These are phyloP conservation scores for Myochromella boudieri DNA, from an alignment of 768 basidiomycete species.

Conservation along the genomic window DNA sequence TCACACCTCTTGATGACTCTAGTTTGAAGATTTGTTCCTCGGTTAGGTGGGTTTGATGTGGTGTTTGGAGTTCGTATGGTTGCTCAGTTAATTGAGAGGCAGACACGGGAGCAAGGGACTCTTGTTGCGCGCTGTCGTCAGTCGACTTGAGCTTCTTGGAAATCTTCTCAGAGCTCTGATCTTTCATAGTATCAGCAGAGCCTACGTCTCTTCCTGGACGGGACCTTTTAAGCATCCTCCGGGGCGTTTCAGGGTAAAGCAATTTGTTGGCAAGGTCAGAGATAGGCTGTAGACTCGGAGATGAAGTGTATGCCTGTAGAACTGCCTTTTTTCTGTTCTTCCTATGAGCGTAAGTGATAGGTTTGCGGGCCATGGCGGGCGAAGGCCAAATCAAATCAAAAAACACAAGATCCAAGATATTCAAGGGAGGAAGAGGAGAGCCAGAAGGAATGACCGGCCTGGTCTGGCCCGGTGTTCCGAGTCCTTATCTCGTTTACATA, in stretches of 20 bases:
- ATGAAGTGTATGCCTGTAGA: not conserved
- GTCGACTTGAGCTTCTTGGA: slow-evolving; percentile 14
- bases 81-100: not conserved
- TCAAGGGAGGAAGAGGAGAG: too few relatives aligned
- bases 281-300: slow-evolving; percentile 13
- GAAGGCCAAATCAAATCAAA: too few relatives aligned
- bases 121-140: not conserved
- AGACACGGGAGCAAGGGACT: not conserved
- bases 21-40: slow-evolving; percentile 16
- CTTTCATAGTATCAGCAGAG: not conserved
- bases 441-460: too few relatives aligned
- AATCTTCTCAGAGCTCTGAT: slow-evolving; percentile 1
- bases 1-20: slow-evolving; percentile 12
- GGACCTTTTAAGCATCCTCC: slow-evolving; percentile 20
- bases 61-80: slow-evolving; percentile 14
- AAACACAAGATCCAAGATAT: too few relatives aligned
- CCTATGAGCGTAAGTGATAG: slow-evolving; percentile 20
- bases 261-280: slow-evolving; percentile 12
- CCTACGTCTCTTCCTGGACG: slow-evolving; percentile 8
- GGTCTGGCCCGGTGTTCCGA: too few relatives aligned
- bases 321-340: not conserved
- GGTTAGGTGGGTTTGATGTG: slow-evolving; percentile 15
- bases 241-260: slow-evolving; percentile 16
- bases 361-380: slow-evolving; percentile 17
- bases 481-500: too few relatives aligned